Evolutionary conservation across 345 rosid genomes (phyloP), one percentile per base, ranked within the genome.

Genomic region (Eucalyptus globulus): DNA sequence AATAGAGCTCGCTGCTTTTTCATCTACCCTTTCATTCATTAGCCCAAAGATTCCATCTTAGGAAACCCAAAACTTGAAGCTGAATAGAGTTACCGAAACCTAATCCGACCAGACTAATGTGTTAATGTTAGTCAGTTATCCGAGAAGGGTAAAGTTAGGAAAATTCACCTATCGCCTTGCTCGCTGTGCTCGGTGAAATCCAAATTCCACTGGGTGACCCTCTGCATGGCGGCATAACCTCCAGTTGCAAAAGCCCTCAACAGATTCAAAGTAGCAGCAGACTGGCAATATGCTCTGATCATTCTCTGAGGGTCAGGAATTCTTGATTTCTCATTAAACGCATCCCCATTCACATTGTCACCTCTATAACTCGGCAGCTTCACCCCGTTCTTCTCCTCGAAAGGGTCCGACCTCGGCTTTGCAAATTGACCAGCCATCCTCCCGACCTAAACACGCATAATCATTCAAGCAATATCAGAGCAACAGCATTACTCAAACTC

Each of bases 391-490:
- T 60, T 89, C 87, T 87, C 91, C 89, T 89, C 91, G 22, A 87
- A 87, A 3, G 76, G 44, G 14, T 87, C 91, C 21, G 91, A 89
- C 47, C 91, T 89, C 27, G 91, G 91, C 86, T 89, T 89, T 6
- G 91, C 91, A 76, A 89, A 89, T 49, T 89, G 91, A 87, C 91
- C 91, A 7, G 91, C 91, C 91, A 89, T 89, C 87, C 91, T 72
- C 44, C 91, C 91, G 47, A 89, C 91, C 91, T 89, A 67, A 22
- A 65, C 22, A 43, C 47, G 15, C 47, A 43, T 21, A 40, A 40
- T 31, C 56, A 17, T 51, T 56, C 54, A 86, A 49, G 26, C 40
- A 86, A 56, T 31, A 27, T 86, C 87, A 51, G 44, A 51, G 43
- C 43, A 47, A 31, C 44, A 8, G 17, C 22, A 21, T 86, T 27